Conservation (phyloP, 345 rosid species). For the Acer saccharum region DNA sequence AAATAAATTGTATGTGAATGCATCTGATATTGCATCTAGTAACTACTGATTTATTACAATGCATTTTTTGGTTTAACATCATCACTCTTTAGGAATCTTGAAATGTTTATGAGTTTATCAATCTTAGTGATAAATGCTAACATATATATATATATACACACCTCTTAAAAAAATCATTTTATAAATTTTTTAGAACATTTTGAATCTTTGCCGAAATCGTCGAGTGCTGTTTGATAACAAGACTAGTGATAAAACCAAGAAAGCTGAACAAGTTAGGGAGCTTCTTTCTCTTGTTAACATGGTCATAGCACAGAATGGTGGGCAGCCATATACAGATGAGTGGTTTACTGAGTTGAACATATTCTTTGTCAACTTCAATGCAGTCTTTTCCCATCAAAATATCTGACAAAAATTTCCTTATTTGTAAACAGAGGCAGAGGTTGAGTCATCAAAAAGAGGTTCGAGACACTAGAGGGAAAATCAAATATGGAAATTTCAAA, state of each 20-base stretch:
- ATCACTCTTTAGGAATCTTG: too few relatives aligned
- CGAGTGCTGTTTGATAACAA: slow-evolving; percentile 83
- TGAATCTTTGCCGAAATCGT: slow-evolving; percentile 55
- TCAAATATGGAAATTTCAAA: slow-evolving; percentile 53
- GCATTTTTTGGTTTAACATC: too few relatives aligned
- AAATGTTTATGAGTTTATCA: background rate
- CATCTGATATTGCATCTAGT: too few relatives aligned
- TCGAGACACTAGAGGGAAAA: slow-evolving; percentile 58
- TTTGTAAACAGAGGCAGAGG: slow-evolving; percentile 42
- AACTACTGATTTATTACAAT: background rate
- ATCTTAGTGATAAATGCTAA: background rate
- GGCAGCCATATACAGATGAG: slow-evolving; percentile 77
- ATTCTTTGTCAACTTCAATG: background rate
- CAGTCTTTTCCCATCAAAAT: background rate
- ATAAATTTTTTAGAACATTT: slow-evolving; percentile 54
- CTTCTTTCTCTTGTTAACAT: slow-evolving; percentile 66
- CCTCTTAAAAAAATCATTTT: too few relatives aligned
- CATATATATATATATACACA: slow-evolving; percentile 48
- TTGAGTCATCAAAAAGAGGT: slow-evolving; percentile 60
- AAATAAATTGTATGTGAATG: too few relatives aligned
- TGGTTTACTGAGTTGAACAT: slow-evolving; percentile 58
- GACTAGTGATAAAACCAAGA: slow-evolving; percentile 58
- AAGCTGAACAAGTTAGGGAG: slow-evolving; percentile 54
- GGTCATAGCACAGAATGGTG: slow-evolving; percentile 58
- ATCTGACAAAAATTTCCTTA: background rate